These are phyloP conservation scores for Saprolegnia parasitica DNA, from an alignment of 352 stramenopile species.

Conservation along the genomic window DNA sequence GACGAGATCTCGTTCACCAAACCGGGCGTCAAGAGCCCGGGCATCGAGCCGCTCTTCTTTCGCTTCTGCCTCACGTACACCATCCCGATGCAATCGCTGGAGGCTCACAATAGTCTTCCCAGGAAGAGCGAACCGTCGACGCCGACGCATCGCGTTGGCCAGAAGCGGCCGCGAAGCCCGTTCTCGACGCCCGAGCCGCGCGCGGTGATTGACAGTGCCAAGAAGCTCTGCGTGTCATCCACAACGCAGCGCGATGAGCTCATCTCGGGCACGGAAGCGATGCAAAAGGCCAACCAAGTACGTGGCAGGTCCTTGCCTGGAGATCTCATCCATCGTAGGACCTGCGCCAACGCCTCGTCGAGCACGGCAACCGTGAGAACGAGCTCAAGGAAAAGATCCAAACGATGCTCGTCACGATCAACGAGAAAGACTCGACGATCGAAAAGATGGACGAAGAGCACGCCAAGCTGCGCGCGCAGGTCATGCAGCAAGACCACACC, in stretches of 20 bases:
- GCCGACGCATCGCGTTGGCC: neutral
- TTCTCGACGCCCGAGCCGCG: constrained; percentile 16
- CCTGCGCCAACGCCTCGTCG: constrained; percentile 18
- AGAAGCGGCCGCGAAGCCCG: neutral
- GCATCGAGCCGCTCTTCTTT: constrained; percentile 23
- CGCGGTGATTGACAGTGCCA: constrained; percentile 19
- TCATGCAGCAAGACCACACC: constrained; percentile 11
- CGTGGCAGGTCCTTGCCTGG: neutral
- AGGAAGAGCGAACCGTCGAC: neutral
- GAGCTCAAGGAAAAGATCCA: constrained; percentile 23
- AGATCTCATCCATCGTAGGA: constrained; percentile 3
- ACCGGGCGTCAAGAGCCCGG: constrained; percentile 11
- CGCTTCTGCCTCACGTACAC: constrained; percentile 17
- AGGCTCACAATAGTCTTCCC: neutral
- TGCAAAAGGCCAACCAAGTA: constrained; percentile 28
- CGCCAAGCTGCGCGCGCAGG: constrained; percentile 1
- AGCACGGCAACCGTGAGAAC: constrained; percentile 20
- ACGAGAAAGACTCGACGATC: constrained; percentile 9
- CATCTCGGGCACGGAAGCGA: constrained; percentile 21
- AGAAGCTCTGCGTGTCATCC: constrained; percentile 27
- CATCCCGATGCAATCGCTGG: neutral
- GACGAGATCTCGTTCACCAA: constrained; percentile 30
- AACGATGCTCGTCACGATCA: constrained; percentile 10
- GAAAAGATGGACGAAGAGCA: constrained; percentile 16
- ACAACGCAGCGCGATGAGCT: constrained; percentile 23